Conservation (phyloP, 2,329 filamentous ascomycete species). For the Alternaria novae-zelandiae region DNA sequence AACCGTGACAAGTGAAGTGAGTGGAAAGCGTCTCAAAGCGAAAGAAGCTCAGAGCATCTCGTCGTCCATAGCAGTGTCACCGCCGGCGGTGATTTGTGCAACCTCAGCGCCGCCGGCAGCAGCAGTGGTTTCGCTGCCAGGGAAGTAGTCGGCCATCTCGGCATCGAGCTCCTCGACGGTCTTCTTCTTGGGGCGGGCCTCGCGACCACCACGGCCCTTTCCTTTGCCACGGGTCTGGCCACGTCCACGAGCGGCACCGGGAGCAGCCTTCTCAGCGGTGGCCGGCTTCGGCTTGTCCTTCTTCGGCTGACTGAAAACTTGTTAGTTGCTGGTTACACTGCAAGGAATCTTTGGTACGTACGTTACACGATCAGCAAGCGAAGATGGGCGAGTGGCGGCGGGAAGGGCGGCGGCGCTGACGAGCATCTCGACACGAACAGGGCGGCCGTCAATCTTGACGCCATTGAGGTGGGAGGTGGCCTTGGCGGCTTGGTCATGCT, state of each 20-base stretch:
- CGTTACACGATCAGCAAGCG: constrained; percentile 82
- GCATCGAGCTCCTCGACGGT: constrained; percentile 94
- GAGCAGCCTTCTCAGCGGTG: constrained; percentile 72
- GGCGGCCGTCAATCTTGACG: constrained; percentile 84
- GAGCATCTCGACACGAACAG: constrained; percentile 96
- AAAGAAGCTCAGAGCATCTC: constrained; percentile 44
- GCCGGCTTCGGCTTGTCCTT: constrained; percentile 71
- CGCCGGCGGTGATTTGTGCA: constrained; percentile 51
- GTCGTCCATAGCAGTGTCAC: constrained; percentile 50
- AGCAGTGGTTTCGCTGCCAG: constrained; percentile 52
- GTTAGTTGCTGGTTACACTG: constrained; percentile 8
- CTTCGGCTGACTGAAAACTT: constrained; percentile 66
- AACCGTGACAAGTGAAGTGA: constrained; percentile 8
- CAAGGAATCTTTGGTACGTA: constrained; percentile 53
- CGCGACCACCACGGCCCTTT: constrained; percentile 54
- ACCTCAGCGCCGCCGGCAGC: constrained; percentile 53
- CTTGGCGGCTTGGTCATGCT: constrained; percentile 80
- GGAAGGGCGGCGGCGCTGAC: constrained; percentile 77
- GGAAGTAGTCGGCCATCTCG: constrained; percentile 97
- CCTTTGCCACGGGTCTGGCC: constrained; percentile 53
- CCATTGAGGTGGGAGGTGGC: constrained; percentile 86
- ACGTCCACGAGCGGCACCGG: constrained; percentile 51
- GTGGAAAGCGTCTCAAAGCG: background rate
- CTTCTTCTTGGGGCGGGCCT: constrained; percentile 80
- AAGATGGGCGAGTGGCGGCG: constrained; percentile 70